Evolutionary conservation across 176 grass and related monocot genomes (phyloP), one percentile per base, ranked within the genome.

Genomic region (Coix lacrymajobi): DNA sequence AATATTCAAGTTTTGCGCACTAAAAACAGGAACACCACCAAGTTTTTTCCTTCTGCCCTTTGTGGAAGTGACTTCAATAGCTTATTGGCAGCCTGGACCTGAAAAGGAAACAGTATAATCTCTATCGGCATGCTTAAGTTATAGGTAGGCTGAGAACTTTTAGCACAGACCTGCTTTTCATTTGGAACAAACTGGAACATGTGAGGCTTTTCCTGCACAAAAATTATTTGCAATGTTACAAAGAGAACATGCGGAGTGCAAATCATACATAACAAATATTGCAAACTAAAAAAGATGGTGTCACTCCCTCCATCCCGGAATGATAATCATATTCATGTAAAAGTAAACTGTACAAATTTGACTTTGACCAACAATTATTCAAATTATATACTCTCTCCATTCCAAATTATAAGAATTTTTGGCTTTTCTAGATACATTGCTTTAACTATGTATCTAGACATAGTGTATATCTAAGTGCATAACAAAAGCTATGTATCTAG

Each of bases 121-220:
- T 51, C 26, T 26, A 62, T 71, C 69, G n/a, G 31, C 44, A 77
- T 45, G 11, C 29, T 78, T 39, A 75, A 43, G 65, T 57, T 68
- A 56, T 81, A 48, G 11, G 71, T 52, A 71, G 89, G 85, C 46
- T 78, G 14, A 79, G 58, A 41, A 63, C 75, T 71, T 80, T 70
- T 69, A 51, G 46, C 66, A 24, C 65, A 30, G 75, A 98, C 92
- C 96, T 98, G 92, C 82, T 93, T 98, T 65, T 93, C 90, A 81
- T 91, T 93, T 76, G 96, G 79, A 90, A 98, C 85, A 71, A 98
- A 98, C 79, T 95, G 92, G 82, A 98, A 98, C 96, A 95, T 85
- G 48, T 98, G 88, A 78, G 96, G 92, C 49, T 95, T 95, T 92
- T 95, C 96, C 96, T 98, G 89, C 85, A 90, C 88, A 85, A 77